These are phyloP conservation scores for Anthracocystis walkeri DNA, from an alignment of 1,284 basidiomycete species.

Conservation along the genomic window DNA sequence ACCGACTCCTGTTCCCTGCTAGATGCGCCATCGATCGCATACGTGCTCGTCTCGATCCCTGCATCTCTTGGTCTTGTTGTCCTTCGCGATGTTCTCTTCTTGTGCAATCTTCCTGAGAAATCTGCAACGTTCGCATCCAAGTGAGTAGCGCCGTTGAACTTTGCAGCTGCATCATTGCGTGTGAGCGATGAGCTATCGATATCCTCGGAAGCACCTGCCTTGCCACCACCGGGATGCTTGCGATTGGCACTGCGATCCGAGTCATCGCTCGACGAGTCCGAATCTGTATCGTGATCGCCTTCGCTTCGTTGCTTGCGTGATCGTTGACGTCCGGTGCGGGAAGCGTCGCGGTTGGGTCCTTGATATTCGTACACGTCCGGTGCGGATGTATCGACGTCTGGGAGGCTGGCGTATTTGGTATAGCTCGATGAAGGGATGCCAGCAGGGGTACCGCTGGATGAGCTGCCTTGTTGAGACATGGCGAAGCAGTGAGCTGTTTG, in stretches of 20 bases:
- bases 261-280: slow-evolving; percentile 29
- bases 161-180: slow-evolving; percentile 29
- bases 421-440: slow-evolving; percentile 13
- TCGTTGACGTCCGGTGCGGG: slow-evolving; percentile 5
- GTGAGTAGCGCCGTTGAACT: slow-evolving; percentile 35
- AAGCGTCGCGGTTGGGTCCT: slow-evolving; percentile 9
- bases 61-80: slow-evolving; percentile 27
- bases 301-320: slow-evolving; percentile 14
- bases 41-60: slow-evolving; percentile 45
- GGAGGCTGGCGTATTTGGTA: slow-evolving; percentile 47
- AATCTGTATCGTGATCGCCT: slow-evolving; percentile 8
- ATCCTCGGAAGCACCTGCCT: slow-evolving; percentile 15
- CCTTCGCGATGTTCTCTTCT: slow-evolving; percentile 4
- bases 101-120: slow-evolving; percentile 34
- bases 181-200: slow-evolving; percentile 32
- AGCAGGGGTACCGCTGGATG: background rate
- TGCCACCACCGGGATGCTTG: slow-evolving; percentile 34
- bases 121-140: slow-evolving; percentile 16
- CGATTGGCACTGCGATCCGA: slow-evolving; percentile 23
- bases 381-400: slow-evolving; percentile 42
- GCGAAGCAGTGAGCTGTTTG: background rate
- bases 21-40: slow-evolving; percentile 15
- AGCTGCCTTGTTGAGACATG: slow-evolving; percentile 26
- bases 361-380: slow-evolving; percentile 47
- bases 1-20: slow-evolving; percentile 18